phyloP scores from a whole-genome alignment of 2,329 filamentous ascomycete species.

The Scedosporium dehoogii region DNA sequence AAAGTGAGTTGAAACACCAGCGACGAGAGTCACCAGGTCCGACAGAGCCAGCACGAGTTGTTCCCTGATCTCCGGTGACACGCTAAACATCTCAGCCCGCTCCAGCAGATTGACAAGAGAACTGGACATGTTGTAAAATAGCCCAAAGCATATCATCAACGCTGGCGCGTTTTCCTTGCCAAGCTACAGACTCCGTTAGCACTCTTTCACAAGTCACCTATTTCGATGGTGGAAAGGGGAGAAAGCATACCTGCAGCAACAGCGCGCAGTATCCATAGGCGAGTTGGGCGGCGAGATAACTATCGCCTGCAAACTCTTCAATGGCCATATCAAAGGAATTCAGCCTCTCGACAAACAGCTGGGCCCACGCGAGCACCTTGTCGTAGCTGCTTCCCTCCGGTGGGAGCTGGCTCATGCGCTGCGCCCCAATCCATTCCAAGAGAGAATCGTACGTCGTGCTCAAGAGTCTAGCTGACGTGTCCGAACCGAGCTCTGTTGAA shows the following conservation, averaged over 20 bases:
- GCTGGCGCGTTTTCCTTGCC: slow-evolving; percentile 14
- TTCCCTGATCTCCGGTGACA: slow-evolving; percentile 14
- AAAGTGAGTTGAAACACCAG: slow-evolving; percentile 14
- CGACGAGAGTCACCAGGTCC: slow-evolving; percentile 14
- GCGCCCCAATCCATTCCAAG: slow-evolving; percentile 24
- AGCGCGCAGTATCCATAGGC: slow-evolving; percentile 14
- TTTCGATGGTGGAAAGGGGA: neutral
- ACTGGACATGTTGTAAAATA: slow-evolving; percentile 15
- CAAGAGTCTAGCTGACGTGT: slow-evolving; percentile 17
- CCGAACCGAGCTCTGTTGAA: slow-evolving; percentile 19
- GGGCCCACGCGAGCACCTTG: slow-evolving; percentile 27
- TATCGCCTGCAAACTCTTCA: slow-evolving; percentile 24
- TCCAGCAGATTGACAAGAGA: slow-evolving; percentile 14
- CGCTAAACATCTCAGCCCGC: slow-evolving; percentile 13
- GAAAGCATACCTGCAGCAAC: slow-evolving; percentile 12
- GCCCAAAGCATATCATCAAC: slow-evolving; percentile 13
- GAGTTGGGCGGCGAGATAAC: slow-evolving; percentile 16
- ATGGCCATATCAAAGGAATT: slow-evolving; percentile 25
- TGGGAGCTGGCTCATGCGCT: slow-evolving; percentile 27
- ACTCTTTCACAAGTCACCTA: neutral
- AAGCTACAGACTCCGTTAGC: slow-evolving; percentile 8
- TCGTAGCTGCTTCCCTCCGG: slow-evolving; percentile 29
- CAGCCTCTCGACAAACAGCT: slow-evolving; percentile 25
- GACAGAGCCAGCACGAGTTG: slow-evolving; percentile 13
- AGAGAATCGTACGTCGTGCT: slow-evolving; percentile 17